Base-by-base conservation (phyloP, 768 basidiomycete genomes). In the Rhodotorula graminis region DNA sequence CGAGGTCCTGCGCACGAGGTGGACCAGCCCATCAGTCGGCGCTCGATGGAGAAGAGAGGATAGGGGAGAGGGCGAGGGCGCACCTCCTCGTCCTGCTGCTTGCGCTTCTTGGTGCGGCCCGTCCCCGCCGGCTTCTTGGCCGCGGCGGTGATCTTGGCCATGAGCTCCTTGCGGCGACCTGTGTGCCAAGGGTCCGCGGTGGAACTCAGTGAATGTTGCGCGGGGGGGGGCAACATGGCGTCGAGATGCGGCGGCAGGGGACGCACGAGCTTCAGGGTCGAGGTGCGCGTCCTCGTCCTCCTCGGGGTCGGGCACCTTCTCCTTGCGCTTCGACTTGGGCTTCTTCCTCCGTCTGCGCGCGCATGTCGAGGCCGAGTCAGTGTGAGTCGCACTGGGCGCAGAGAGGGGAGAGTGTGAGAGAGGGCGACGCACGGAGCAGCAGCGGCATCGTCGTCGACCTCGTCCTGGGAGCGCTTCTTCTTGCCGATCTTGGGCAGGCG, bases 111-210 rank as follows among this genome's bases (percentile, higher is more conserved):
- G 58, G 66, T 25, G 40, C 40, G 61, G 19, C 31, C 11, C 58
- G 65, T 84, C 6, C 84, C 81, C 80, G 89, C 90, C 80, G 90
- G 92, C 8, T 88, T 84, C 81, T 91, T 92, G 29, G 94, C 84
- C 65, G 93, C 93, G 27, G 89, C 89, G 70, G 95, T 92, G 70
- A 98, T 87, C 77, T 88, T 85, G 85, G 89, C 89, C 78, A 93
- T 90, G 47, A 96, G 83, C 2, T 87, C 87, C 56, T 88, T 81
- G 82, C 90, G 90, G 74, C 84, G 88, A 18, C 88, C 93, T 96
- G 80, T 25, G 61, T 42, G 63, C 37, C 16, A 9, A 8, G 5
- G n/a, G n/a, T n/a, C n/a, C n/a, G n/a, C n/a, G n/a, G n/a, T n/a
- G 1, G 44, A 55, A 69, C n/a, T 40, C 50, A 59, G 65, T 66